Evolutionary conservation across 176 grass and related monocot species (phyloP), one percentile per base, ranked within the genome.

Genomic region (Metroxylon sagu): DNA sequence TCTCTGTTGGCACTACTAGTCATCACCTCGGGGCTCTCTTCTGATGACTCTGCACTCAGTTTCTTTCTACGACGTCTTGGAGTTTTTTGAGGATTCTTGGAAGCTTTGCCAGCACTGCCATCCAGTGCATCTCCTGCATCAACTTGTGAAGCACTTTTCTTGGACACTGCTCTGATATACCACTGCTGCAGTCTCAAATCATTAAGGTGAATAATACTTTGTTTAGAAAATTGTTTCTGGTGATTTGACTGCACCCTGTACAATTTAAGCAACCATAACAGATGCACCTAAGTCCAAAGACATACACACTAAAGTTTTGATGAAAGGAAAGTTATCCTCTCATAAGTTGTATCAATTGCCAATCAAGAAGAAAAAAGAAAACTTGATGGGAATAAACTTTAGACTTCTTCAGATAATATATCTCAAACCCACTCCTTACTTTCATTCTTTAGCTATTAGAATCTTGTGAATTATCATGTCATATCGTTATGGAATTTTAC

Each of bases 31-130:
- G 49, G 43, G 16, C 48, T 70, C 17, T 51, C 39, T 18, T 69
- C 52, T 2, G 23, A 51, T 18, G 48, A 16, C 72, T 87, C 64
- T 53, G 48, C 25, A n/a, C 28, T 54, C 14, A 56, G 19, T 71
- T 89, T 89, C 62, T 57, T 89, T 72, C 71, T 81, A 23, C 83
- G 59, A 59, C 71, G 64, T n/a, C 65, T 86, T 2, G 54, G 64
- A 39, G 62, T 3, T 43, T 59, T 66, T 61, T 83, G 77, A 58
- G 53, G 68, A 2, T 55, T 50, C 16, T 72, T 73, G 48, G 64
- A 64, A 28, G 21, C 64, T 49, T 73, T 73, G 10, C 12, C 8
- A 6, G 73, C 69, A 82, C 18, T 76, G 18, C 55, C 77, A 29
- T 66, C 54, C 26, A 17, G 70, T 50, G 59, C 62, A 58, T 59